Evolutionary conservation across 2,329 filamentous ascomycete species (phyloP).

Genomic region (Colletotrichum tropicicola): DNA sequence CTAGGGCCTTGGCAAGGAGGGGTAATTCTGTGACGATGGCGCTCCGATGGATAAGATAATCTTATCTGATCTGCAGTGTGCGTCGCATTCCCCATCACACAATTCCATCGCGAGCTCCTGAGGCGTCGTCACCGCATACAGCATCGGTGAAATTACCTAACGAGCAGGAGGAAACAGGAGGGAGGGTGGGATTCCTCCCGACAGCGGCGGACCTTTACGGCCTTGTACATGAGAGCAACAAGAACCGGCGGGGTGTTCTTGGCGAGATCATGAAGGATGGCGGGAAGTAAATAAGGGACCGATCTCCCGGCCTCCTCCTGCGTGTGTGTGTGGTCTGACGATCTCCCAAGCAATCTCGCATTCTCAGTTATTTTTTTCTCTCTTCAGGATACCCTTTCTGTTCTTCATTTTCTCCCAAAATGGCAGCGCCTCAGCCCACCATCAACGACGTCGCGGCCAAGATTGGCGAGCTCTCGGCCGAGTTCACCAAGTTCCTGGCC

Average conservation of each 20-base stretch:
- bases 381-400: slow-evolving; percentile 22
- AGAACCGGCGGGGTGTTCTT: neutral
- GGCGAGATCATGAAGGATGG: neutral
- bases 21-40: neutral
- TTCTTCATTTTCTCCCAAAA: slow-evolving; percentile 31
- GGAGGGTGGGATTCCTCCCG: neutral
- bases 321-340: neutral
- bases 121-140: slow-evolving; percentile 9
- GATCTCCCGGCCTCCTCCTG: neutral
- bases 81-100: slow-evolving; percentile 13
- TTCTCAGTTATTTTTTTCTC: neutral
- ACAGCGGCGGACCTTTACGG: slow-evolving; percentile 1
- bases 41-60: slow-evolving; percentile 44
- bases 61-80: slow-evolving; percentile 34
- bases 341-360: neutral
- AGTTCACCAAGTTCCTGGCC: slow-evolving; percentile 49
- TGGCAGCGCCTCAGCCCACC: slow-evolving; percentile 44
- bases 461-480: slow-evolving; percentile 52
- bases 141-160: slow-evolving; percentile 14
- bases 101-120: neutral
- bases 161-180: neutral
- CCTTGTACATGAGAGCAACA: neutral
- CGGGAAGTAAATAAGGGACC: neutral
- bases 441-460: slow-evolving; percentile 53
- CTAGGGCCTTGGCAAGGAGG: slow-evolving; percentile 22